A percentile compares a stretch with the other conserved stretches of the same genome.
phyloP scores from a whole-genome alignment of 2,329 filamentous ascomycete species.

The Trematosphaeria pertusa region DNA sequence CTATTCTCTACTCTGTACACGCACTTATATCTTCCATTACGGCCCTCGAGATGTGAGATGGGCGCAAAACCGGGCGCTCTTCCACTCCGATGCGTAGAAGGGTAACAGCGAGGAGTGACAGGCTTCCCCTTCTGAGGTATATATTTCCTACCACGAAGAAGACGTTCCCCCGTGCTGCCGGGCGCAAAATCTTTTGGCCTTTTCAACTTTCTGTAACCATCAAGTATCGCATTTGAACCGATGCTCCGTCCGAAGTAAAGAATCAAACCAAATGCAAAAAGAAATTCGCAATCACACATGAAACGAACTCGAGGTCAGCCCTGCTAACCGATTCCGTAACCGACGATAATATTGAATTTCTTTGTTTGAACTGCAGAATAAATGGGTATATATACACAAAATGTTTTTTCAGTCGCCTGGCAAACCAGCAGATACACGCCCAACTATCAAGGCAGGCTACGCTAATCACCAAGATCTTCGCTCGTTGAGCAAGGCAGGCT shows the following conservation, averaged over 20 bases:
- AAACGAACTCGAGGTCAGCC: too few relatives aligned
- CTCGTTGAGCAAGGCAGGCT: slow-evolving; percentile 4
- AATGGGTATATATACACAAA: too few relatives aligned
- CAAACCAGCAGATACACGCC: slow-evolving; percentile 1
- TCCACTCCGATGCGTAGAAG: slow-evolving; percentile 10
- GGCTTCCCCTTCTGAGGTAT: slow-evolving; percentile 7
- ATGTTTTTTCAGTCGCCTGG: not conserved
- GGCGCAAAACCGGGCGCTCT: slow-evolving; percentile 12
- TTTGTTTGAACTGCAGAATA: too few relatives aligned
- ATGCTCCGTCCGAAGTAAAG: too few relatives aligned
- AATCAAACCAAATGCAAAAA: too few relatives aligned
- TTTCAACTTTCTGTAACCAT: slow-evolving; percentile 1
- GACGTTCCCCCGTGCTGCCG: slow-evolving; percentile 10
- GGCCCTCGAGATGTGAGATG: slow-evolving; percentile 7
- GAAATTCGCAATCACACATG: too few relatives aligned
- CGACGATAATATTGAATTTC: too few relatives aligned
- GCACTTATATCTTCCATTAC: slow-evolving; percentile 12
- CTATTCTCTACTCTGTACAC: slow-evolving; percentile 11
- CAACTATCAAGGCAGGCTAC: slow-evolving; percentile 9
- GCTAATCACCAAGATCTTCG: slow-evolving; percentile 3
- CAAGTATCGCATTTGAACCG: too few relatives aligned
- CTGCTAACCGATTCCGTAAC: too few relatives aligned
- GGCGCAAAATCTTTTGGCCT: slow-evolving; percentile 7
- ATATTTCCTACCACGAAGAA: slow-evolving; percentile 11
- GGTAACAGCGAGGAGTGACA: slow-evolving; percentile 3